Base-by-base conservation (phyloP, 2,329 filamentous ascomycete species). In the Podosphaera fusca region DNA sequence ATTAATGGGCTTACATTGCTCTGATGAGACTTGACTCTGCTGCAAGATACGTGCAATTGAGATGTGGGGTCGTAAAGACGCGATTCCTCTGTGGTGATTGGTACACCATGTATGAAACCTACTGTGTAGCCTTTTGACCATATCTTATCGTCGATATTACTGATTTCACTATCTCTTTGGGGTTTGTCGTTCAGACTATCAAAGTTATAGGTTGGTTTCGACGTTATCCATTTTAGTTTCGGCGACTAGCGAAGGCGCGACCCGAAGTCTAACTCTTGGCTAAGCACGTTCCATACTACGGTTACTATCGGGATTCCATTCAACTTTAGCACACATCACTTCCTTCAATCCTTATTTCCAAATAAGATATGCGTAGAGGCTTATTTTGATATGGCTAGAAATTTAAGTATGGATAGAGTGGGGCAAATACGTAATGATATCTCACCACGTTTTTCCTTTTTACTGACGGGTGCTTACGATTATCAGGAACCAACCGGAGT, bases 11-110 rank as follows among this genome's bases (percentile, higher is more conserved):
- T 9, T 12, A 7, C 31, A 29, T 8, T 9, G 10, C 63, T 75
- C 68, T 46, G 72, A 69, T 51, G 70, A 65, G 21, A 68, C 62
- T 1, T 77, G 74, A 46, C 70, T 71, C 69, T 72, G 75, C 36
- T 73, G 72, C 55, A 84, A 73, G 9, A 85, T 70, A 56, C 73
- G 71, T n/a, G 79, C 75, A 47, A 82, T 66, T 1, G 75, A 38
- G 55, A 35, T 35, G 31, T 57, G 69, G 59, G 74, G 36, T 9
- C 30, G 36, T 33, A 38, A 6, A 46, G 10, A 45, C 2, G 36
- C 36, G 10, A 45, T 12, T 12, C 31, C 38, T 55, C 42, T 61
- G 58, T 31, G 59, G 50, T 30, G 50, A 50, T 50, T 12, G 38
- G 10, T 14, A 42, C 5, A 12, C 38, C 38, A 42, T 42, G 38